Base-by-base conservation (phyloP, 352 stramenopile genomes). In the Phytopythium oedochilum region DNA sequence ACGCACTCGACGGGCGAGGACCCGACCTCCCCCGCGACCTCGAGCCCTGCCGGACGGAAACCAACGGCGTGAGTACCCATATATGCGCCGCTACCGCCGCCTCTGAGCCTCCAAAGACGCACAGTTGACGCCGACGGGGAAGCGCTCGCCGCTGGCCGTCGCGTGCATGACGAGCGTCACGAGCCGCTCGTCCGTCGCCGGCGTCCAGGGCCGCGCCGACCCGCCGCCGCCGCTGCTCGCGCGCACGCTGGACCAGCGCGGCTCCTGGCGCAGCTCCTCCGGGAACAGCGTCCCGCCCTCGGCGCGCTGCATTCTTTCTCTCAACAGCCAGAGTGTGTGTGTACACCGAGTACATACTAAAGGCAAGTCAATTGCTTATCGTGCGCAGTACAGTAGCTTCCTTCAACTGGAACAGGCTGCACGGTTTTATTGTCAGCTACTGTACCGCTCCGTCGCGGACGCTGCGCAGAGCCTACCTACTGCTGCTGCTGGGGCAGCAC, bases 101-200 rank as follows among this genome's bases (percentile, higher is more conserved):
- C 20, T 47, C 32, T 20, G 17, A 17, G 6, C 26, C 20, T 54
- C 39, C 32, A 28, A 17, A 20, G 43, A 43, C 82, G 64, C 59
- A 90, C 84, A 94, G 59, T 92, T 90, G 56, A 94, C 82, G 46
- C 82, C 84, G 34, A 92, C 78, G 0, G 84, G 84, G 62, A 94
- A 94, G 23, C 84, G 75, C 61, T 89, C 80, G 18, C 76, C 79
- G 43, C 82, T 92, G 48, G 67, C 76, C 6, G 78, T 94, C 14
- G 77, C 84, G 54, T 78, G 70, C 57, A 66, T 87, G 28, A 88
- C 75, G 38, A 89, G 61, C 60, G 69, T 68, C 52, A 89, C 47
- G 31, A 94, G 61, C 56, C 74, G 62, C 60, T 89, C 75, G 34
- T 94, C 83, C 17, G 66, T 71, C 15, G 64, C 59, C 5, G 64